phyloP scores from a whole-genome alignment of 2,329 filamentous ascomycete species.

The Talaromyces rugulosus region DNA sequence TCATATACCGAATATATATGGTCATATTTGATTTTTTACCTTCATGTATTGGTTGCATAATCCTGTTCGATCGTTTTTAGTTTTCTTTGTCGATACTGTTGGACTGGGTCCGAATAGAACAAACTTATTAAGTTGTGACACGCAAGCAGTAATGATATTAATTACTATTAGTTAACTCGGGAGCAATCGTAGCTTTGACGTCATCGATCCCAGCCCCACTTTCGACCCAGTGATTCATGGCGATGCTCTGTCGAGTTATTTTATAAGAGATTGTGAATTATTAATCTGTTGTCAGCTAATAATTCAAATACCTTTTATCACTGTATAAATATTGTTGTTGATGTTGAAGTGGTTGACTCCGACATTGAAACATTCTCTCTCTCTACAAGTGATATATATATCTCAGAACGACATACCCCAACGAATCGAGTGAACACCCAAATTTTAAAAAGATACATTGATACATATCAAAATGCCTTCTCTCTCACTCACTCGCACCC shows the following conservation, averaged over 20 bases:
- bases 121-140: not conserved
- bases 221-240: not conserved
- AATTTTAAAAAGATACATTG: too few relatives aligned
- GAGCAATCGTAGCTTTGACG: conserved; percentile 9
- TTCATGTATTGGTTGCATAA: not conserved
- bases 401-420: not conserved
- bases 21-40: not conserved
- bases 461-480: not conserved
- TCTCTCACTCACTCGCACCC: not conserved
- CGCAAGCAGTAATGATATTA: not conserved
- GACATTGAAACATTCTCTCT: too few relatives aligned
- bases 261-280: not conserved
- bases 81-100: conserved; percentile 1
- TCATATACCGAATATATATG: conserved; percentile 26
- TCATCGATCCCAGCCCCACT: conserved; percentile 4
- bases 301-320: not conserved
- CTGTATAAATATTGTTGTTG: not conserved
- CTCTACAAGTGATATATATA: not conserved
- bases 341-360: not conserved
- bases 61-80: not conserved
- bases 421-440: too few relatives aligned
- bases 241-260: not conserved
- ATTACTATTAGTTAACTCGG: too few relatives aligned
- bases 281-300: not conserved
- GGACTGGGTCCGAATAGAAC: not conserved